These are phyloP conservation scores for Tricholoma flavovirens DNA, from an alignment of 768 basidiomycete genomes.

Conservation along the genomic window DNA sequence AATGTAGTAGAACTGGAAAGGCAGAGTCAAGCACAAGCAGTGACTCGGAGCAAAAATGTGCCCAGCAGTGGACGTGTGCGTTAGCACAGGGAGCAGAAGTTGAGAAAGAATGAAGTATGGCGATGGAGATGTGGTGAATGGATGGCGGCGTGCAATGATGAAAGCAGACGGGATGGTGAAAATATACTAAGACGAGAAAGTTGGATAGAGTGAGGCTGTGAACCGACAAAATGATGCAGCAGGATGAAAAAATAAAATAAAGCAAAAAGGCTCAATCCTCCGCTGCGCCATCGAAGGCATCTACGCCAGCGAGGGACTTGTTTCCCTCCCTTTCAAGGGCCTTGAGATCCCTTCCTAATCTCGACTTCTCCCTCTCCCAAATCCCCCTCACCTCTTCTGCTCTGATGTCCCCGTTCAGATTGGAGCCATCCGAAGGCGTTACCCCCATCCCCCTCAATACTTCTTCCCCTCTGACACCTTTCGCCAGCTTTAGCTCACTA, in stretches of 20 bases:
- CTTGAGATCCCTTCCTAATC: constrained; percentile 41
- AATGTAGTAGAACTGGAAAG: neutral
- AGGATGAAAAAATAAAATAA: neutral
- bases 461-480: constrained; percentile 64
- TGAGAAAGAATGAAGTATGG: neutral
- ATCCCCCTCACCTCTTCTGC: constrained; percentile 49
- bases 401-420: constrained; percentile 29
- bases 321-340: constrained; percentile 18
- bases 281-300: constrained; percentile 16
- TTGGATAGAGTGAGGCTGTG: constrained; percentile 3
- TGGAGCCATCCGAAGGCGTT: constrained; percentile 18
- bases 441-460: constrained; percentile 67
- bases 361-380: constrained; percentile 46
- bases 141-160: constrained; percentile 9
- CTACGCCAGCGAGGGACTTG: constrained; percentile 5
- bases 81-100: constrained; percentile 4
- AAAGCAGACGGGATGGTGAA: neutral
- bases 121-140: constrained; percentile 4
- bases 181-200: constrained; percentile 6
- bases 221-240: constrained; percentile 1
- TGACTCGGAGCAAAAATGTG: constrained; percentile 2
- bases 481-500: constrained; percentile 47
- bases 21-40: constrained; percentile 3
- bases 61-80: constrained; percentile 5
- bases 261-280: constrained; percentile 12